phyloP scores from a whole-genome alignment of 2,329 filamentous ascomycete species.

The Verticillium albo-atrum region DNA sequence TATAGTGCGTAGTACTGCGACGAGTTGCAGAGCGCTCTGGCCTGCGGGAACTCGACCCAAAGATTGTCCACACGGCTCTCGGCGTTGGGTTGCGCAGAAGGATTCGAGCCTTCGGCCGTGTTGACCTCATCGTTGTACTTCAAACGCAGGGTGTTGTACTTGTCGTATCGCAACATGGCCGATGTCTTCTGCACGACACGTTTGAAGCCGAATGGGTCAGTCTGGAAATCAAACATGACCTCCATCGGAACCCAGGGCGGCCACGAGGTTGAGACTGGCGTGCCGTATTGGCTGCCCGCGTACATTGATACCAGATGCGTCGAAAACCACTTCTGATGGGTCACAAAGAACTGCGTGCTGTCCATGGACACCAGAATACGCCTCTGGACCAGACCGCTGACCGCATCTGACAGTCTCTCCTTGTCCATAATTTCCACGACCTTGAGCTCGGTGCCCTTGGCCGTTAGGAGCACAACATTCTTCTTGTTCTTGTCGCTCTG shows the following conservation, averaged over 20 bases:
- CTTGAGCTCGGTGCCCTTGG: slow-evolving; percentile 97
- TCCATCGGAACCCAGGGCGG: slow-evolving; percentile 98
- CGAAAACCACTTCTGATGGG: slow-evolving; percentile 84
- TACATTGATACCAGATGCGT: slow-evolving; percentile 87
- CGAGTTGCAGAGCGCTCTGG: slow-evolving; percentile 93
- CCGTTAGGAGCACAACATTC: slow-evolving; percentile 92
- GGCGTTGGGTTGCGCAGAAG: slow-evolving; percentile 46
- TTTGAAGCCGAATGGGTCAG: slow-evolving; percentile 96
- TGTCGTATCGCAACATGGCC: slow-evolving; percentile 90
- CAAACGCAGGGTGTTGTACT: slow-evolving; percentile 93
- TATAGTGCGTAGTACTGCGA: slow-evolving; percentile 97
- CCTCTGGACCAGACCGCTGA: slow-evolving; percentile 91
- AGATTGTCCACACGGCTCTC: slow-evolving; percentile 92
- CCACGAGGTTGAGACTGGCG: slow-evolving; percentile 81
- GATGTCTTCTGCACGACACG: slow-evolving; percentile 96
- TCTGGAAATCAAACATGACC: slow-evolving; percentile 94
- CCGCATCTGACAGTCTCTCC: slow-evolving; percentile 82
- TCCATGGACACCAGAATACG: slow-evolving; percentile 95
- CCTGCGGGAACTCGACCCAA: slow-evolving; percentile 93
- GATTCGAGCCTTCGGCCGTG: slow-evolving; percentile 36
- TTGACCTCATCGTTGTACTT: slow-evolving; percentile 96
- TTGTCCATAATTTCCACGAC: slow-evolving; percentile 97
- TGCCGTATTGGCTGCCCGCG: slow-evolving; percentile 88
- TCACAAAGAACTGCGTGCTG: slow-evolving; percentile 96
- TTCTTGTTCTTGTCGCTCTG: slow-evolving; percentile 98